phyloP scores from a whole-genome alignment of 208 protist species.

The Acanthamoeba quina region DNA sequence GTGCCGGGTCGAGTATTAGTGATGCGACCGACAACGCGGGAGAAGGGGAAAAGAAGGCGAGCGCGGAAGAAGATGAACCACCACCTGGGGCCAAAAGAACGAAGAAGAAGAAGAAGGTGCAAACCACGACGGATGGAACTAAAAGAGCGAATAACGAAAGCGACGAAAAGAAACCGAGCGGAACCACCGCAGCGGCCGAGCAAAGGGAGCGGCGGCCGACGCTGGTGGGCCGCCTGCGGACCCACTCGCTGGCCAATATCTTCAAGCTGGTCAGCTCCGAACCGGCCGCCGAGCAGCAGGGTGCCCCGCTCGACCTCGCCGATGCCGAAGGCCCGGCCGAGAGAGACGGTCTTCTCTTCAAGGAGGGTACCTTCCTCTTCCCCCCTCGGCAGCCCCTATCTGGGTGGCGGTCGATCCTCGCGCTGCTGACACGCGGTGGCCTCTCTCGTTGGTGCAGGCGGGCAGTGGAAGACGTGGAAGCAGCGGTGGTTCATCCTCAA shows the following conservation, averaged over 20 bases:
- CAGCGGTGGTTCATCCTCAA: slow-evolving; percentile 49
- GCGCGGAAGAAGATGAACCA: background rate
- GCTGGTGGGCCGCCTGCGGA: background rate
- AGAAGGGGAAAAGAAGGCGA: background rate
- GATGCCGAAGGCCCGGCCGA: background rate
- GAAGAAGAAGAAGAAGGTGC: background rate
- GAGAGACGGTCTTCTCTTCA: background rate
- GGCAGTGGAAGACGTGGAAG: slow-evolving; percentile 34
- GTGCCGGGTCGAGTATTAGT: too few species aligned
- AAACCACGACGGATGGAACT: background rate
- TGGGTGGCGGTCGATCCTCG: background rate
- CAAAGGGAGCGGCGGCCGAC: background rate
- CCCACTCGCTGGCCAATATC: background rate
- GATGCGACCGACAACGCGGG: too few species aligned
- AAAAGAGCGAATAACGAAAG: background rate
- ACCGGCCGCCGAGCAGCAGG: background rate
- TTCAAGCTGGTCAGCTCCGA: background rate
- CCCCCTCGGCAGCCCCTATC: background rate
- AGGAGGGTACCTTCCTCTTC: slow-evolving; percentile 3
- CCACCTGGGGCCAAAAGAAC: background rate
- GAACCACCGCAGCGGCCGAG: background rate
- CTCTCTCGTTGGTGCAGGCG: background rate
- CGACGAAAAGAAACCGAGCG: slow-evolving; percentile 16
- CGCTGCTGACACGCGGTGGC: too few species aligned
- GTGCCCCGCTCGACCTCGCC: background rate